Conservation (phyloP, 2,329 filamentous ascomycete genomes). For the Didymella segeticola region DNA sequence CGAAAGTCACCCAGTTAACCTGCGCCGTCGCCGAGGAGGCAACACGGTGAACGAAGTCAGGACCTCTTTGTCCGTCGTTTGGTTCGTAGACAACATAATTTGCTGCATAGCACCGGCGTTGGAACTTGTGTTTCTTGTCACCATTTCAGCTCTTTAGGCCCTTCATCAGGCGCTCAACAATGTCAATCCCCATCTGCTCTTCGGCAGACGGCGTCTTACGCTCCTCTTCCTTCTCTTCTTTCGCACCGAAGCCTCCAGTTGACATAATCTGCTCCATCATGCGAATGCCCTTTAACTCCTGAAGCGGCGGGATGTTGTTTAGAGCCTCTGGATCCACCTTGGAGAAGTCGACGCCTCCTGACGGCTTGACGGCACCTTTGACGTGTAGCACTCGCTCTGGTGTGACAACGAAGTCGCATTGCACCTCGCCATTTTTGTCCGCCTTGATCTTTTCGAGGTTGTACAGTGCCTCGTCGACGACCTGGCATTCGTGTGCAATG, state of each 20-base stretch:
- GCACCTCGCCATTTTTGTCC: conserved; percentile 49
- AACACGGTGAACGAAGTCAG: neutral
- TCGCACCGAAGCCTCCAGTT: conserved; percentile 18
- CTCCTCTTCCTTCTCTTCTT: conserved; percentile 14
- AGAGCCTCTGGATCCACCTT: conserved; percentile 46
- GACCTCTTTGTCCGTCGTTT: neutral
- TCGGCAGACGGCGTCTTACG: conserved; percentile 24
- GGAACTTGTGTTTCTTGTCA: neutral
- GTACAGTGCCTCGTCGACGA: conserved; percentile 42
- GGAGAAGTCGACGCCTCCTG: conserved; percentile 49
- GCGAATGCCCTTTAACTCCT: conserved; percentile 47
- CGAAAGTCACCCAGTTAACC: conserved; percentile 20
- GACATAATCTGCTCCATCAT: conserved; percentile 47
- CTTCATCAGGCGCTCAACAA: conserved; percentile 44
- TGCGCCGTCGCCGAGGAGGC: neutral
- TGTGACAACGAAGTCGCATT: conserved; percentile 52
- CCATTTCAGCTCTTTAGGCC: conserved; percentile 27
- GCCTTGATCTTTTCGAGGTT: conserved; percentile 31
- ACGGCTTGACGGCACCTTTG: conserved; percentile 42
- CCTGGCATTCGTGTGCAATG: conserved; percentile 53
- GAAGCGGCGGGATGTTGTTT: conserved; percentile 48
- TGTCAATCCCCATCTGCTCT: conserved; percentile 43
- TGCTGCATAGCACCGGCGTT: conserved; percentile 8
- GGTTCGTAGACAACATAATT: too few relatives aligned
- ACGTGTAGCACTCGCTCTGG: conserved; percentile 42